Percentiles rank a stretch among this genome's conserved stretches.
These are phyloP conservation scores for Pascua guehoae DNA, from an alignment of 1,284 basidiomycete genomes.

Conservation along the genomic window DNA sequence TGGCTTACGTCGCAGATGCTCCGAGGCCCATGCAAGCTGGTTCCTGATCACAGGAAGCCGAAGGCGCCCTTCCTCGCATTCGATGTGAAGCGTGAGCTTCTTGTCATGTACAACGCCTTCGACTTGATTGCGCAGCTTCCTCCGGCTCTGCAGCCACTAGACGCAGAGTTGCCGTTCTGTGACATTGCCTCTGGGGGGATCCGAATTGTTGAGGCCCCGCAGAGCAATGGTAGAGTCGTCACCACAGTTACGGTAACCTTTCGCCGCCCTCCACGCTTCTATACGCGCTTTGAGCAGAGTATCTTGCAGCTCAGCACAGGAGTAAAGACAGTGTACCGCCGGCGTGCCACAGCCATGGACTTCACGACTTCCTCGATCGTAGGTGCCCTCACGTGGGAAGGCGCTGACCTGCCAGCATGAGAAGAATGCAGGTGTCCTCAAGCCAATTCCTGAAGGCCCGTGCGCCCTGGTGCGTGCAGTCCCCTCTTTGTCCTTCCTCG, in stretches of 20 bases:
- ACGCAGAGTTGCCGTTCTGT: conserved; percentile 39
- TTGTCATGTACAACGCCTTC: conserved; percentile 22
- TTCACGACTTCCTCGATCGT: conserved; percentile 27
- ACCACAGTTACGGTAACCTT: conserved; percentile 33
- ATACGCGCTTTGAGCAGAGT: conserved; percentile 19
- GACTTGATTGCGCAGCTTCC: conserved; percentile 16
- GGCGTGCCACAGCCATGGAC: conserved; percentile 44
- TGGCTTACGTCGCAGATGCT: not conserved
- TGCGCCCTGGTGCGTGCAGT: conserved; percentile 27
- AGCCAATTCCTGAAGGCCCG: conserved; percentile 34
- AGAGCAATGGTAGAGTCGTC: conserved; percentile 9
- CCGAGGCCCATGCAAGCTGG: not conserved
- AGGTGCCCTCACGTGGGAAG: not conserved
- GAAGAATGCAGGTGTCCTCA: conserved; percentile 29
- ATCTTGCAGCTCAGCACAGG: not conserved
- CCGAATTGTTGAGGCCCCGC: conserved; percentile 16
- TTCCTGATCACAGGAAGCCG: not conserved
- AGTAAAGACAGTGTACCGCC: conserved; percentile 12
- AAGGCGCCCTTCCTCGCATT: conserved; percentile 32
- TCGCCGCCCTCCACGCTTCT: conserved; percentile 41
- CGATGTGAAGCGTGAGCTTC: conserved; percentile 31
- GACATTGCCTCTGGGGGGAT: conserved; percentile 40
- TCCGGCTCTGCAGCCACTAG: conserved; percentile 31
- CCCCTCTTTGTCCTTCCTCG: too few relatives aligned
- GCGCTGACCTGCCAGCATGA: conserved; percentile 26